Base-by-base conservation (phyloP, 192 early-diverging fungal genomes). In the Ambispora gerdemannii region DNA sequence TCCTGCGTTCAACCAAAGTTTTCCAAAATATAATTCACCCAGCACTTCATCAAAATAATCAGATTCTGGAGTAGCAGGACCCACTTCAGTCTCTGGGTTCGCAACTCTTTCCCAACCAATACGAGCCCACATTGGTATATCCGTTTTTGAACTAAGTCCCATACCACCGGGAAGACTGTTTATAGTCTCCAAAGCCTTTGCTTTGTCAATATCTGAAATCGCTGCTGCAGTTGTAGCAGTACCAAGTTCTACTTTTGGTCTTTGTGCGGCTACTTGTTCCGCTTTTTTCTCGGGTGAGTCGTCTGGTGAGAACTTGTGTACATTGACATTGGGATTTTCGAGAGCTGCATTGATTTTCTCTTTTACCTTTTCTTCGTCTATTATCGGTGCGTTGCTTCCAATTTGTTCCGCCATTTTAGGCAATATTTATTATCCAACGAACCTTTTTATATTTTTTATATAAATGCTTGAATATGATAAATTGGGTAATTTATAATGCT, bases 1-100 rank as follows among this genome's bases (percentile, higher is more conserved):
- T 2, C 25, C 17, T 17, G 58, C 68, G 50, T 70, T 70, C 17
- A 70, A 22, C 68, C 68, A 70, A 22, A 70, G 56, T 49, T 70
- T 27, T 13, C 68, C 68, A 22, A 24, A 33, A 60, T 61, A 70
- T 1, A 59, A 25, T 33, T 70, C 68, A 11, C 68, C 28, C n/a
- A 70, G 33, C 35, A 69, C 28, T 28, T 53, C 19, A 20, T 56
- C 52, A 69, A 35, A 69, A 56, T 32, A 38, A 8, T 56, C 67
- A 36, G 35, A 24, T 13, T 69, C 67, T 25, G 50, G 0, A 19
- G 25, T 36, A 2, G 15, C 50, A n/a, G n/a, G n/a, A n/a, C n/a
- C n/a, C n/a, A n/a, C n/a, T n/a, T n/a, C n/a, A n/a, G n/a, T n/a
- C 3, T 33, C 32, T 8, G 25, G 20, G 27, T 34, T 4, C 22